Conservation (phyloP, 2,329 filamentous ascomycete species). For the Talaromyces sp. region DNA sequence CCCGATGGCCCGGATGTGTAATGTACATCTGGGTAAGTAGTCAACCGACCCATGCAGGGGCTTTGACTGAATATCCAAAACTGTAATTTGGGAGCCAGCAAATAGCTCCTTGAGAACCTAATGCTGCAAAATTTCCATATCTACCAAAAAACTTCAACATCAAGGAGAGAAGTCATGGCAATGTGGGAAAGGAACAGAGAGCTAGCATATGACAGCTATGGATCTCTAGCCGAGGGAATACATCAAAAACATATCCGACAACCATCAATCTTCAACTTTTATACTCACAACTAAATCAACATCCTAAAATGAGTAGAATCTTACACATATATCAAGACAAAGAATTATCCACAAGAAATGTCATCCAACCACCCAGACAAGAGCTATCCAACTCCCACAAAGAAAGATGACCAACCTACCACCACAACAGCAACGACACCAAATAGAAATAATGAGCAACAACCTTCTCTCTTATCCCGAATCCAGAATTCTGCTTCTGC, state of each 20-base stretch:
- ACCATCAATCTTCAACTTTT: background rate
- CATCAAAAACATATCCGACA: background rate
- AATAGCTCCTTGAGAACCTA: background rate
- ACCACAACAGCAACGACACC: background rate
- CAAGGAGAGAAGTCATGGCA: background rate
- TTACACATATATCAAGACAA: background rate
- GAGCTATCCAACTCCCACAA: background rate
- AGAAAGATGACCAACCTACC: background rate
- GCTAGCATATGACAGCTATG: background rate
- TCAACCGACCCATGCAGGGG: no score
- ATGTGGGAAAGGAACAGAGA: background rate
- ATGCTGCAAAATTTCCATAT: background rate
- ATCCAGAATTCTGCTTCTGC: conserved; percentile 36
- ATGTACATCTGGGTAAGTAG: no score
- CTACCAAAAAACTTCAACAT: background rate
- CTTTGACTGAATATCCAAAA: background rate
- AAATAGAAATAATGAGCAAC: conserved; percentile 15
- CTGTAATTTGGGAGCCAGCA: background rate
- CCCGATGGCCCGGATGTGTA: background rate
- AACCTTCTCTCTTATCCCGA: conserved; percentile 27
- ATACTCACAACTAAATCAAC: background rate
- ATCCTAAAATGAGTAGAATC: background rate
- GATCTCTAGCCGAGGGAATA: background rate
- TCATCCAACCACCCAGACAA: background rate
- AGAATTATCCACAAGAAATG: background rate